Base-by-base conservation (phyloP, 148 eudicot species). In the Persicaria maculosa region DNA sequence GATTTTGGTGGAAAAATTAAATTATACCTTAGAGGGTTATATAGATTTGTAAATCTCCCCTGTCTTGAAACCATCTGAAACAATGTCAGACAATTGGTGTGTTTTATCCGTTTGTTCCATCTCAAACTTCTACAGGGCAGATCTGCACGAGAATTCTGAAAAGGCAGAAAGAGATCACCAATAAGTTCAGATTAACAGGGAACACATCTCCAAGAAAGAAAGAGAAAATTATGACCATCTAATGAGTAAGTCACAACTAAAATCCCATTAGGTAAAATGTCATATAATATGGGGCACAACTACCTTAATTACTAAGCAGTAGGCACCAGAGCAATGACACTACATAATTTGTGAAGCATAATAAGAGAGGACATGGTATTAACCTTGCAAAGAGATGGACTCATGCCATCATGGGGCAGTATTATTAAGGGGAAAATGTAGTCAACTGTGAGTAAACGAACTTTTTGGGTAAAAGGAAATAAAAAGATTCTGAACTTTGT, bases 121-220 rank as follows among this genome's bases (percentile, higher is more conserved):
- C 81, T 64, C 77, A 85, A 77, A 65, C 74, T 78, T 77, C 81
- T 81, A 47, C 79, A 75, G 68, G 86, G 80, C 65, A 81, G 62
- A 58, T 74, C 77, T 74, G 78, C 81, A 82, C 61, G 75, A 75
- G 84, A 83, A 83, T 85, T 87, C 93, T 89, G 80, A 77, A 74
- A 65, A 73, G 62, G 47, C 70, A 40, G 46, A 59, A 59, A 59
- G 11, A 59, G 9, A 19, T 10, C 10, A 9, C 47, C 70, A 65
- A 12, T 65, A 15, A 65, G 70, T 65, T 65, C 46, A 65, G 70
- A 65, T 36, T 19, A 62, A 36, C 44, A 31, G 17, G 2, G n/a
- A 62, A 62, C 4, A 62, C 16, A 62, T 31, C 16, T 62, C 14
- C 44, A 62, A 62, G 25, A 25, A 14, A 36, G 25, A 36, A 62